phyloP scores from a whole-genome alignment of 441 rosid species.

The Syzygium syzygioides region DNA sequence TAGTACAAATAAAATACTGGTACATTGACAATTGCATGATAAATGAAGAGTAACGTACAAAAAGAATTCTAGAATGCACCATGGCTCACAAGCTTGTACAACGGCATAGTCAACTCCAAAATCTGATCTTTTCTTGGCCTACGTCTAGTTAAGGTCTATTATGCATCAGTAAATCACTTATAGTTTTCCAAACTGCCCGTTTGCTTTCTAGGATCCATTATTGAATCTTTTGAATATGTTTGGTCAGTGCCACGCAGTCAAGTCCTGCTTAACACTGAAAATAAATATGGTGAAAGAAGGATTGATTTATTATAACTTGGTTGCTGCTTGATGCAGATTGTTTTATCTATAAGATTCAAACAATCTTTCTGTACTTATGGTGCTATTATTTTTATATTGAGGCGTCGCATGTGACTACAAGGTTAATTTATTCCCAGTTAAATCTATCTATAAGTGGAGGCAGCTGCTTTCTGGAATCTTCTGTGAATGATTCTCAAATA shows the following conservation, averaged over 20 bases:
- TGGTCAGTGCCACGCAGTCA: background rate
- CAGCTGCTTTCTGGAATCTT: slow-evolving; percentile 84
- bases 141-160: background rate
- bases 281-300: background rate
- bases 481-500: slow-evolving; percentile 76
- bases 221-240: background rate
- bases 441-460: slow-evolving; percentile 91
- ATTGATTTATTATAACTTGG: background rate
- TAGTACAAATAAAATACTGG: background rate
- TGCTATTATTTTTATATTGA: background rate
- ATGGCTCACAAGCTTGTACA: background rate
- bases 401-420: background rate
- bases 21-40: background rate
- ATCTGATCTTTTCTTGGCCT: background rate
- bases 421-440: slow-evolving; percentile 37
- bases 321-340: background rate
- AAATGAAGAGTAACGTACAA: background rate
- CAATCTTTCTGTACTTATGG: background rate
- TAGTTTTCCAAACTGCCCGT: background rate
- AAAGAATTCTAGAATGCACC: background rate
- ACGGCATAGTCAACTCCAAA: background rate
- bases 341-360: background rate
- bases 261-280: background rate
- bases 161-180: background rate
- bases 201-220: background rate